phyloP scores from a whole-genome alignment of 208 protist genomes.

The Phytomonas sp. region DNA sequence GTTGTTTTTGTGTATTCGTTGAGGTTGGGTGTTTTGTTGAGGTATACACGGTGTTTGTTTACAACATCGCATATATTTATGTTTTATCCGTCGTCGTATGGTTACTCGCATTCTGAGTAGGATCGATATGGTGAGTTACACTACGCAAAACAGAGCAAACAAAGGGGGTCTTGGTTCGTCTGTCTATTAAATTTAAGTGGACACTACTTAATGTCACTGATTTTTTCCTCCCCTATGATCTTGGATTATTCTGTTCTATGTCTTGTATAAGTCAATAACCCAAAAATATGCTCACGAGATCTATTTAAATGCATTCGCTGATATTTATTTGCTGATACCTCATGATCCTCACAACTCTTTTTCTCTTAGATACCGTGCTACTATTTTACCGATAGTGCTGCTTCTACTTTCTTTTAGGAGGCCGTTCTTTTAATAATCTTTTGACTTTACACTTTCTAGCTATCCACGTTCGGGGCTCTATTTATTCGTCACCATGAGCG shows the following conservation, averaged over 20 bases:
- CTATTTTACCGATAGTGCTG: slow-evolving; percentile 8
- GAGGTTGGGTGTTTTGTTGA: not conserved
- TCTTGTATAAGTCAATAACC: no score
- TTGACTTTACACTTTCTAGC: slow-evolving; percentile 1
- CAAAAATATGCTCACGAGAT: no score
- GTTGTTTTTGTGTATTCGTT: slow-evolving; percentile 7
- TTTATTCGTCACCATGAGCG: slow-evolving; percentile 26
- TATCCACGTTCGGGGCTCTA: not conserved
- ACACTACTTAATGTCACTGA: no score
- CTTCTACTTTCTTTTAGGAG: not conserved
- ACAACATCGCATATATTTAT: not conserved
- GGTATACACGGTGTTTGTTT: not conserved
- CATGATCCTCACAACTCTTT: not conserved
- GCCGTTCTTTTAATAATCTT: slow-evolving; percentile 7
- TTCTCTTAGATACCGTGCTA: slow-evolving; percentile 14
- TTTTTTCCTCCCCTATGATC: no score
- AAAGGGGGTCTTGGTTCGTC: no score
- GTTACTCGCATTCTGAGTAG: no score
- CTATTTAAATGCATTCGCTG: not conserved
- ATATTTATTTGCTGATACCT: not conserved
- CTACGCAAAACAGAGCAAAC: no score
- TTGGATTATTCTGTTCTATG: not conserved
- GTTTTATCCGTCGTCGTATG: not conserved
- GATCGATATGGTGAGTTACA: not conserved
- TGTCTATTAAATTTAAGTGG: no score